Conservation (phyloP, 2,329 filamentous ascomycete genomes). For the Pseudocercospora musae region DNA sequence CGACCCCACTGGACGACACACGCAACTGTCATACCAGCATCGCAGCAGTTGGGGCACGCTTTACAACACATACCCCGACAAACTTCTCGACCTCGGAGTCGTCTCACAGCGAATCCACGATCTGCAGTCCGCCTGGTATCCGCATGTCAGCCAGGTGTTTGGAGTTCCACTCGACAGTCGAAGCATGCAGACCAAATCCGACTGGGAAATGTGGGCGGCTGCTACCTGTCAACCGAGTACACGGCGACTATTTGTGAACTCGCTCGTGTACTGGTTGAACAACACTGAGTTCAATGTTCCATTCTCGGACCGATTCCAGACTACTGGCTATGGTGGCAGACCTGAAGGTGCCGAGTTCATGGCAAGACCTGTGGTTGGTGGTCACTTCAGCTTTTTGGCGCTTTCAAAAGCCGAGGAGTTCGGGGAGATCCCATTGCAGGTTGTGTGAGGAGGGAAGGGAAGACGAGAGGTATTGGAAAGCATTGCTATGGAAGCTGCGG, state of each 20-base stretch:
- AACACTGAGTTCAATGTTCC: slow-evolving; percentile 47
- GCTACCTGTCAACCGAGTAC: slow-evolving; percentile 43
- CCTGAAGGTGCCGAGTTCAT: not conserved
- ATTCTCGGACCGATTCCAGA: slow-evolving; percentile 44
- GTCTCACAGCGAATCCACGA: slow-evolving; percentile 28
- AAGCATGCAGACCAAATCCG: slow-evolving; percentile 31
- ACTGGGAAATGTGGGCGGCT: slow-evolving; percentile 52
- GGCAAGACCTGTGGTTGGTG: slow-evolving; percentile 14
- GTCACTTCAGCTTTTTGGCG: slow-evolving; percentile 10
- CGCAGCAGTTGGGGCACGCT: slow-evolving; percentile 22
- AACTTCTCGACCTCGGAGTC: slow-evolving; percentile 25
- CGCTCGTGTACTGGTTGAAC: slow-evolving; percentile 48
- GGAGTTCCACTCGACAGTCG: slow-evolving; percentile 34
- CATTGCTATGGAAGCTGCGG: not conserved
- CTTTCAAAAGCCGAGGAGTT: not conserved
- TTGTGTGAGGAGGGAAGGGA: not conserved
- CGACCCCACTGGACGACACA: slow-evolving; percentile 7
- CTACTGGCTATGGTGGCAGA: not conserved
- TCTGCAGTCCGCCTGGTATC: slow-evolving; percentile 32
- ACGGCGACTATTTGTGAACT: slow-evolving; percentile 45
- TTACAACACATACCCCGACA: slow-evolving; percentile 33
- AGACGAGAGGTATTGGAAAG: not conserved
- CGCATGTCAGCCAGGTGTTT: slow-evolving; percentile 26
- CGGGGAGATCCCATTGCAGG: not conserved
- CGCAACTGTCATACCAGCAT: slow-evolving; percentile 10